Evolutionary conservation across 768 basidiomycete genomes (phyloP), one percentile per base, ranked within the genome.

Genomic region (Terana coerulea): DNA sequence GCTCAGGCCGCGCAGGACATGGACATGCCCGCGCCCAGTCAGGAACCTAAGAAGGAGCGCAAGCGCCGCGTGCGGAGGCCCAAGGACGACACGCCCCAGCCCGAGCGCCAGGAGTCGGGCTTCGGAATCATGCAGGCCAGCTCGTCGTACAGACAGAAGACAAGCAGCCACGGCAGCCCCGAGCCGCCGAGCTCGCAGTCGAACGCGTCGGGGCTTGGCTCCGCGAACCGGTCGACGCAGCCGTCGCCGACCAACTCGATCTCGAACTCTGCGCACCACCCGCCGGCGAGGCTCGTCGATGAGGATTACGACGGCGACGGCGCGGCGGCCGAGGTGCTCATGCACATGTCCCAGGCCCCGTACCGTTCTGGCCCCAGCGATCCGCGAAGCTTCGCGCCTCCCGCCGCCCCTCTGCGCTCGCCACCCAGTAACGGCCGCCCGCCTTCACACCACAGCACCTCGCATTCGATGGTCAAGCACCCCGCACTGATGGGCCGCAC

Each of bases 231-330:
- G 25, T 88, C 86, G 1, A 72, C 83, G 34, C 86, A 87, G 58
- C 87, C 86, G 2, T 88, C 84, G 26, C 86, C 88, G 1, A 88
- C 80, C 1, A 80, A 76, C 51, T 77, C 74, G 17, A 75, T 77
- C 6, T 86, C 80, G 1, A 80, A 76, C 51, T 77, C 74, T 17
- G 76, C 77, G 9, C 77, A 81, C 47, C 69, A 79, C 31, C 78
- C 82, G 15, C 83, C 85, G 6, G 73, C 81, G 10, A 77, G 94
- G 6, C 70, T 79, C 1, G 78, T 95, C 15, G 92, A 97, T 61
- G 94, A 98, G 59, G 89, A 97, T 60, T 97, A 97, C 59, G 94
- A 98, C 59, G 94, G 94, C 66, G 89, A 87, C 22, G 88, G 84
- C n/a, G 83, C 90, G 3, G 91, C 92, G 58, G 81, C 89, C 0